phyloP scores from a whole-genome alignment of 2,329 filamentous ascomycete species.

The Zopfia rhizophila region DNA sequence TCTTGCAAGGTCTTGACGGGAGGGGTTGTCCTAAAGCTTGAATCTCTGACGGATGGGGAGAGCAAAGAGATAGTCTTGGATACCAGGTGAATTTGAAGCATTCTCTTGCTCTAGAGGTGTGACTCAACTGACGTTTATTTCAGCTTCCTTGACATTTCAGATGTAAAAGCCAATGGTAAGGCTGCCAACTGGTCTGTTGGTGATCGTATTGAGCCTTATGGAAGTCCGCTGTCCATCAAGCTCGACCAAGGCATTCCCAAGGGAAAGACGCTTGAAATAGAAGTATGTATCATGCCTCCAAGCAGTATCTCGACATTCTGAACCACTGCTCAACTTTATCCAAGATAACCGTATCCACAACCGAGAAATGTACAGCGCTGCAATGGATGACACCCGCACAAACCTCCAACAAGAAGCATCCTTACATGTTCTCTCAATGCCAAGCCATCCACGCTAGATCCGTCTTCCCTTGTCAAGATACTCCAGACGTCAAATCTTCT shows the following conservation, averaged over 20 bases:
- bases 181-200: constrained; percentile 76
- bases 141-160: constrained; percentile 76
- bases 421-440: constrained; percentile 98
- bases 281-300: constrained; percentile 49
- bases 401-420: constrained; percentile 94
- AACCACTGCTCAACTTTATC: background rate
- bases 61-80: constrained; percentile 86
- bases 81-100: constrained; percentile 63
- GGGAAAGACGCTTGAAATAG: constrained; percentile 59
- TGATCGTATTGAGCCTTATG: constrained; percentile 77
- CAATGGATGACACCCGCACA: constrained; percentile 96
- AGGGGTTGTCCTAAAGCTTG: constrained; percentile 78
- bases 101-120: background rate
- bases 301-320: background rate
- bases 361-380: constrained; percentile 86
- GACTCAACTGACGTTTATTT: constrained; percentile 1
- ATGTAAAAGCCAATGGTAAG: constrained; percentile 75
- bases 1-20: constrained; percentile 80
- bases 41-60: constrained; percentile 77
- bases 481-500: constrained; percentile 96
- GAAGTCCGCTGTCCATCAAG: constrained; percentile 73
- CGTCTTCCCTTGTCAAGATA: constrained; percentile 96
- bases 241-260: constrained; percentile 60
- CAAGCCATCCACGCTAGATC: constrained; percentile 96
- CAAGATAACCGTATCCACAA: constrained; percentile 80